Base-by-base conservation (phyloP, 2,329 filamentous ascomycete genomes). In the Fusarium bactridioides region DNA sequence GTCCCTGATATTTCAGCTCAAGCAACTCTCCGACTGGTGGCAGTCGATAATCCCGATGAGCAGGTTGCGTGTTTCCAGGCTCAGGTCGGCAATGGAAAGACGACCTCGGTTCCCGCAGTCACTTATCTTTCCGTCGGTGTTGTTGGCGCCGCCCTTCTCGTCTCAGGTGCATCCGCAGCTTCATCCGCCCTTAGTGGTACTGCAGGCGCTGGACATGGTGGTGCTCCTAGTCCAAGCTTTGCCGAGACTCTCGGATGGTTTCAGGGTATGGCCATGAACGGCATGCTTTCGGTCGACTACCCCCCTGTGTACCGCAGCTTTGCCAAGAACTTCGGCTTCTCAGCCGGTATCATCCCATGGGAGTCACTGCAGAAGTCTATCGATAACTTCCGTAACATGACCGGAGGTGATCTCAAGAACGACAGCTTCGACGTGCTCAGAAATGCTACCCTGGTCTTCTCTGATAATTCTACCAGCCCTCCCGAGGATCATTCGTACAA, bases 221-320 rank as follows among this genome's bases (percentile, higher is more conserved):
- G 86, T 18, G 86, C 92, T 16, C 85, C 91, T 44, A 96, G 94
- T 76, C 96, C 96, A 31, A 93, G 92, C 59, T 98, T 98, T 80
- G 87, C 87, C 48, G 94, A 98, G 78, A 91, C 97, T 53, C 88
- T 97, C 74, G 91, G 92, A 69, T 97, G 93, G 89, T 97, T 98
- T 82, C 95, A 98, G 82, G 92, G 92, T 55, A 93, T 98, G 86
- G 94, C 96, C 33, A 92, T 96, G 85, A 98, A 96, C 82, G 95
- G 96, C 73, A 98, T 98, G 96, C 87, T 97, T 80, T 97, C 93
- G 67, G 95, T 97, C 76, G 89, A 91, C 76, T 94, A 97, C 75
- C 96, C 96, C 8, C 86, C 90, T 40, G 90, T 98, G 41, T 98
- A 98, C 84, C 90, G 91, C 75, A 95, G 91, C 80, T 99, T 97